Conservation (phyloP, 306 rosid genomes). For the Elaeagnus macrophylla region DNA sequence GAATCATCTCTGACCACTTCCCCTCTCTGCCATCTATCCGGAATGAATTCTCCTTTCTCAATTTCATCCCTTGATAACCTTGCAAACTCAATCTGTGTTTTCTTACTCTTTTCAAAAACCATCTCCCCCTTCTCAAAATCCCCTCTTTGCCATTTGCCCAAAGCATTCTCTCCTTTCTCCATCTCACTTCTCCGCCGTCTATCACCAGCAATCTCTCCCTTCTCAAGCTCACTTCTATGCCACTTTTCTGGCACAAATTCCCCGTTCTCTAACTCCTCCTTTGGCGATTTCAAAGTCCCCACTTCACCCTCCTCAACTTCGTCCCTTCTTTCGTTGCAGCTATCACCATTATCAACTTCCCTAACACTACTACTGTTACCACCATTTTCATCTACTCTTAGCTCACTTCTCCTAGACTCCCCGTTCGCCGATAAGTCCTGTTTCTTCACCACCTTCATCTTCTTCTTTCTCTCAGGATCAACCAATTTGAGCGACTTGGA, state of each 20-base stretch:
- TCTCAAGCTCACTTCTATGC: slow-evolving; percentile 53
- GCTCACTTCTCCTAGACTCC: slow-evolving; percentile 31
- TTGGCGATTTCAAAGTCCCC: slow-evolving; percentile 64
- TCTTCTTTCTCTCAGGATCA: slow-evolving; percentile 52
- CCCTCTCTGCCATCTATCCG: slow-evolving; percentile 81
- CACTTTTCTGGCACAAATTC: slow-evolving; percentile 48
- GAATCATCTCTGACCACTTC: slow-evolving; percentile 53
- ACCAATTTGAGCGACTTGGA: slow-evolving; percentile 67
- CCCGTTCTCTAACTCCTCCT: slow-evolving; percentile 45
- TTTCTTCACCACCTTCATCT: slow-evolving; percentile 51
- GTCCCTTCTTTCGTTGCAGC: slow-evolving; percentile 35
- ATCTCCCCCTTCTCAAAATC: slow-evolving; percentile 62
- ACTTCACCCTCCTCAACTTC: slow-evolving; percentile 98
- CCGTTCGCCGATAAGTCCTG: slow-evolving; percentile 26
- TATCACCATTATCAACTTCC: slow-evolving; percentile 49
- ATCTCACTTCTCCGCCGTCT: slow-evolving; percentile 43
- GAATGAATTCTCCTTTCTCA: slow-evolving; percentile 81
- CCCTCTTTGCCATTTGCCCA: slow-evolving; percentile 57
- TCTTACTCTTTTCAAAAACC: slow-evolving; percentile 43
- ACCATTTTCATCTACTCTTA: slow-evolving; percentile 31
- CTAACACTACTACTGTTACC: slow-evolving; percentile 25
- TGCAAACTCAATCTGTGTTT: slow-evolving; percentile 39
- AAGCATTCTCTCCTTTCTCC: slow-evolving; percentile 47
- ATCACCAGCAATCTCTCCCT: slow-evolving; percentile 51
- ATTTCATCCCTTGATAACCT: slow-evolving; percentile 38